Conservation (phyloP, 371 early-diverging fungal species). For the Mucor irregularis region DNA sequence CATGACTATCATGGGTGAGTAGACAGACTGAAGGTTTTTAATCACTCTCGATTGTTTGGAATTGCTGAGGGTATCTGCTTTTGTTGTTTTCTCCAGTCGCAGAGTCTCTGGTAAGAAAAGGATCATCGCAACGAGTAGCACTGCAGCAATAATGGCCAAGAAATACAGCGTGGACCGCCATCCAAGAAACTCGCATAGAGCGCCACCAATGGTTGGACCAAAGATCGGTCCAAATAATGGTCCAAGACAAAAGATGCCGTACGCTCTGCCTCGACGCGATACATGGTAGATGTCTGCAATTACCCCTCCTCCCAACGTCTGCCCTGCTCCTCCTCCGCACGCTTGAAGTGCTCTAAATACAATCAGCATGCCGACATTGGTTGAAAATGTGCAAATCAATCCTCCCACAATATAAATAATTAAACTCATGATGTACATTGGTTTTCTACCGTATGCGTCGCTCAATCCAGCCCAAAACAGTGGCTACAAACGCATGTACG, state of each 20-base stretch:
- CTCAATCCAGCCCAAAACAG: conserved; percentile 64
- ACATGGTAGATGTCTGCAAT: conserved; percentile 30
- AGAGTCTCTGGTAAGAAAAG: conserved; percentile 7
- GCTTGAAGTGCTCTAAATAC: conserved; percentile 67
- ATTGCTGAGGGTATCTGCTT: too few species aligned
- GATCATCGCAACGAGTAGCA: neutral
- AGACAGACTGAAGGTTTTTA: neutral
- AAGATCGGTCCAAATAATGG: conserved; percentile 44
- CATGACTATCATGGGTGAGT: conserved; percentile 21
- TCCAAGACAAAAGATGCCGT: conserved; percentile 30
- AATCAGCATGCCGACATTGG: conserved; percentile 50
- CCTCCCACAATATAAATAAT: conserved; percentile 57
- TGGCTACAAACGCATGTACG: conserved; percentile 23
- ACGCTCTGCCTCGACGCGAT: conserved; percentile 23
- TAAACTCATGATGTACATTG: conserved; percentile 55
- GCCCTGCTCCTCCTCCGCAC: conserved; percentile 60
- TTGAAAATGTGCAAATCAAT: conserved; percentile 60
- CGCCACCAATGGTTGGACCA: conserved; percentile 57
- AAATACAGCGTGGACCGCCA: conserved; percentile 69
- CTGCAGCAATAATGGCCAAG: conserved; percentile 46
- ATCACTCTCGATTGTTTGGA: neutral
- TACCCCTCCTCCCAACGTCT: conserved; percentile 49
- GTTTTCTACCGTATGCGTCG: conserved; percentile 58
- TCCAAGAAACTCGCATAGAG: conserved; percentile 55
- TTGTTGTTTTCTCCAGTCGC: neutral